A percentile compares a stretch with the other conserved stretches of the same genome.
phyloP scores from a whole-genome alignment of 345 rosid genomes.

The Gynandropsis gynandra region DNA sequence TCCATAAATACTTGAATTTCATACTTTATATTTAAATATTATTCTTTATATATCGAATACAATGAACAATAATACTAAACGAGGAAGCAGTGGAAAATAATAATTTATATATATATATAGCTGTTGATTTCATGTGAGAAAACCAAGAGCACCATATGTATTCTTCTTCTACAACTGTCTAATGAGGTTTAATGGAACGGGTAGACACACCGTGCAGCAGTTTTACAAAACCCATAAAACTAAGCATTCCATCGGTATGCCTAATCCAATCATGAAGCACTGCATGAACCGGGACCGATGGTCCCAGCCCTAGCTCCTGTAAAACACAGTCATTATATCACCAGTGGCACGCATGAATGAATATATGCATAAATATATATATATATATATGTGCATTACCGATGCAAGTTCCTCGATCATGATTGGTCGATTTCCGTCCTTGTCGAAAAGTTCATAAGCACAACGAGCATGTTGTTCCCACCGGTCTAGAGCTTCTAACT shows the following conservation, averaged over 20 bases:
- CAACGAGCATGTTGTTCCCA: slow-evolving; percentile 89
- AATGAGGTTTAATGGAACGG: slow-evolving; percentile 33
- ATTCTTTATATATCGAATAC: too few species aligned
- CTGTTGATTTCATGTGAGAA: too few species aligned
- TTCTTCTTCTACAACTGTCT: too few species aligned
- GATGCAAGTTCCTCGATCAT: slow-evolving; percentile 90
- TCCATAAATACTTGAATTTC: too few species aligned
- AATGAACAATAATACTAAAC: too few species aligned
- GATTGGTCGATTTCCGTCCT: slow-evolving; percentile 88
- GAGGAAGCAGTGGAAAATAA: too few species aligned
- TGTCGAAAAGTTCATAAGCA: slow-evolving; percentile 91
- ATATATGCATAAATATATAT: too few species aligned
- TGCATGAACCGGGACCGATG: slow-evolving; percentile 70
- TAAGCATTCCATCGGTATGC: slow-evolving; percentile 79
- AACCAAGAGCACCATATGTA: too few species aligned
- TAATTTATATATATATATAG: too few species aligned
- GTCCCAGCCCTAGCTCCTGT: slow-evolving; percentile 96
- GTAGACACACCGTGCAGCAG: slow-evolving; percentile 67
- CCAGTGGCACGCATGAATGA: too few species aligned
- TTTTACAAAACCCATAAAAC: slow-evolving; percentile 81
- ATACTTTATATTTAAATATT: too few species aligned
- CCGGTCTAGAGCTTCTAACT: slow-evolving; percentile 79
- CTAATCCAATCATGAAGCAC: slow-evolving; percentile 89
- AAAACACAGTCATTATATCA: background rate
- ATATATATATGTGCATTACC: slow-evolving; percentile 26